These are phyloP conservation scores for Pichia heedii DNA, from an alignment of 805 yeast genomes.

Conservation along the genomic window DNA sequence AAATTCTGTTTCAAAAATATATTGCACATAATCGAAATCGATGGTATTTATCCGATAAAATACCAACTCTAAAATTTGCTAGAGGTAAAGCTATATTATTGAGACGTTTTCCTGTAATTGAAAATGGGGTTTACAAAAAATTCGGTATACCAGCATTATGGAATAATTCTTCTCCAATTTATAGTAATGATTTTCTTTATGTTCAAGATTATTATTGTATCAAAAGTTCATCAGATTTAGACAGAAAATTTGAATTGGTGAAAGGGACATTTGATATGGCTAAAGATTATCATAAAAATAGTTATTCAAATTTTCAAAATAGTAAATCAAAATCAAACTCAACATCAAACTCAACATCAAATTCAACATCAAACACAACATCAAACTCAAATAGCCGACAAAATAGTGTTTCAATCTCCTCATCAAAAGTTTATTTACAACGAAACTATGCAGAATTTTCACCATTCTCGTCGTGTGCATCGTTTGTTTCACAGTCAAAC, in stretches of 20 bases:
- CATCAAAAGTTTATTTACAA: too few species aligned
- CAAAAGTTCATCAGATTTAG: slow-evolving; percentile 40
- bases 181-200: slow-evolving; percentile 50
- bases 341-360: too few species aligned
- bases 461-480: background rate
- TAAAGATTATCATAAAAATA: slow-evolving; percentile 19
- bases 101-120: slow-evolving; percentile 59
- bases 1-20: slow-evolving; percentile 49
- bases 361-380: background rate
- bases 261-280: slow-evolving; percentile 49
- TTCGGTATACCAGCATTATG: slow-evolving; percentile 68
- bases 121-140: slow-evolving; percentile 29
- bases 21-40: slow-evolving; percentile 38
- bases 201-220: slow-evolving; percentile 75
- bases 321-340: background rate
- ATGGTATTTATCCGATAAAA: slow-evolving; percentile 50
- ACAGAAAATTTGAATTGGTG: slow-evolving; percentile 48
- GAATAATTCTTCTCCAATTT: slow-evolving; percentile 57
- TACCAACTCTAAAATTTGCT: slow-evolving; percentile 53
- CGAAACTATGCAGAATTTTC: background rate
- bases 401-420: background rate
- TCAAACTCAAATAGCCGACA: background rate
- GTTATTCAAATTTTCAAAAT: background rate
- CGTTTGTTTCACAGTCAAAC: slow-evolving; percentile 6
- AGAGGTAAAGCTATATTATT: slow-evolving; percentile 62